Conservation (phyloP, 2,329 filamentous ascomycete species). For the Xylaria multiplex region DNA sequence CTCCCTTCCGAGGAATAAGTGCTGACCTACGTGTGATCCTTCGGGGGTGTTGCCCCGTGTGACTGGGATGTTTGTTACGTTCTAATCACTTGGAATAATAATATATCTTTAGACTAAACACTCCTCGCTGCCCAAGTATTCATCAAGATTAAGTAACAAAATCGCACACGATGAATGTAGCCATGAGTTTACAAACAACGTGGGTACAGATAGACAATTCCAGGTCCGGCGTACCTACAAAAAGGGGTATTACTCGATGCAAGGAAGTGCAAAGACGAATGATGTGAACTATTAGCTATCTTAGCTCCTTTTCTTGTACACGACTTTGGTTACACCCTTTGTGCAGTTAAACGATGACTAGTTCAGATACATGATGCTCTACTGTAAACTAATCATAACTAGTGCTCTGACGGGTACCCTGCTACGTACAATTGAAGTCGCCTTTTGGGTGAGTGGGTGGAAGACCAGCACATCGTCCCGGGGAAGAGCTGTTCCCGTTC, state of each 20-base stretch:
- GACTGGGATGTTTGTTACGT: background rate
- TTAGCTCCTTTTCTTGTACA: background rate
- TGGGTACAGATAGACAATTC: background rate
- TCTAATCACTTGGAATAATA: background rate
- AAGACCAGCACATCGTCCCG: background rate
- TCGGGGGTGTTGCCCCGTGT: background rate
- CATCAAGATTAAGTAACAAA: background rate
- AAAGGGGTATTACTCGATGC: background rate
- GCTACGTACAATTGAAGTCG: background rate
- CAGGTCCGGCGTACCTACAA: background rate
- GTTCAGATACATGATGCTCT: too few species aligned
- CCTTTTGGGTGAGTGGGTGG: too few species aligned
- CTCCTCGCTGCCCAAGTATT: too few species aligned
- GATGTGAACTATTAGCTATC: background rate
- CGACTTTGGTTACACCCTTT: too few species aligned
- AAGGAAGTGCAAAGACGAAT: background rate
- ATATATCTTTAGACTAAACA: background rate
- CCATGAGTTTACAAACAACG: background rate
- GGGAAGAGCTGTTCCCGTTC: background rate
- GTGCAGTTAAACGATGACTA: too few species aligned
- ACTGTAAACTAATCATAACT: background rate
- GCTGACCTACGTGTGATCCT: background rate
- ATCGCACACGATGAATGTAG: background rate
- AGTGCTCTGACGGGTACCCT: too few species aligned
- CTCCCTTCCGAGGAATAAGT: conserved; percentile 19